Percentiles rank a stretch among this genome's conserved stretches.
These are phyloP conservation scores for Tolypocladium tundrense DNA, from an alignment of 2,329 filamentous ascomycete species.

Conservation along the genomic window DNA sequence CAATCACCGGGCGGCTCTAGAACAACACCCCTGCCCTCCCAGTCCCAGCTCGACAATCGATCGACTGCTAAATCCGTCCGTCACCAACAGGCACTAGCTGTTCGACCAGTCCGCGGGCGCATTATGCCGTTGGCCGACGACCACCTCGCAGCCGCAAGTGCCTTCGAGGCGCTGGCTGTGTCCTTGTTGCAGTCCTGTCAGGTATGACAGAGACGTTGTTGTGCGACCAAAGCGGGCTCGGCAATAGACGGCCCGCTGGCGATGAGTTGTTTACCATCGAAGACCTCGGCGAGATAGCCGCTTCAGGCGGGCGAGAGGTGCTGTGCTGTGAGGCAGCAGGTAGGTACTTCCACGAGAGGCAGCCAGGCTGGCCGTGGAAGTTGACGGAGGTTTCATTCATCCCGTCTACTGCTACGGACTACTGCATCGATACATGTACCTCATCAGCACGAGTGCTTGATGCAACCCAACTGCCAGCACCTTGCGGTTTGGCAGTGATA, in stretches of 20 bases:
- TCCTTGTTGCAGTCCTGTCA: neutral
- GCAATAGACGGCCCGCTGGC: neutral
- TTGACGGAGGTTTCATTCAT: neutral
- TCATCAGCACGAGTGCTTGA: neutral
- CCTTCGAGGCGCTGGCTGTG: neutral
- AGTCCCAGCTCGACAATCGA: neutral
- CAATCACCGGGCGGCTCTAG: neutral
- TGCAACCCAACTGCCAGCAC: neutral
- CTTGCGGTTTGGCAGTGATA: neutral
- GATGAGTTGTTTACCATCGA: too few relatives aligned
- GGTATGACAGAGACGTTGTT: neutral
- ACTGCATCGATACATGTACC: neutral
- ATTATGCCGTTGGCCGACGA: neutral
- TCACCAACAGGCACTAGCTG: neutral
- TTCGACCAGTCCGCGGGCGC: neutral
- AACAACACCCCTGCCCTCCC: neutral
- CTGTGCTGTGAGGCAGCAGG: neutral
- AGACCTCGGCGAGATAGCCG: neutral
- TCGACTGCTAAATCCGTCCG: neutral
- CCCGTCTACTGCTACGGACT: neutral
- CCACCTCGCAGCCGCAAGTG: neutral
- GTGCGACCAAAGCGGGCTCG: neutral
- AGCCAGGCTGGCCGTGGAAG: neutral
- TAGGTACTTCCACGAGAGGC: neutral
- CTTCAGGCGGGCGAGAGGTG: neutral